Conservation (phyloP, 1,139 yeast species). For the Chernovozyma sophiae-reginae region DNA sequence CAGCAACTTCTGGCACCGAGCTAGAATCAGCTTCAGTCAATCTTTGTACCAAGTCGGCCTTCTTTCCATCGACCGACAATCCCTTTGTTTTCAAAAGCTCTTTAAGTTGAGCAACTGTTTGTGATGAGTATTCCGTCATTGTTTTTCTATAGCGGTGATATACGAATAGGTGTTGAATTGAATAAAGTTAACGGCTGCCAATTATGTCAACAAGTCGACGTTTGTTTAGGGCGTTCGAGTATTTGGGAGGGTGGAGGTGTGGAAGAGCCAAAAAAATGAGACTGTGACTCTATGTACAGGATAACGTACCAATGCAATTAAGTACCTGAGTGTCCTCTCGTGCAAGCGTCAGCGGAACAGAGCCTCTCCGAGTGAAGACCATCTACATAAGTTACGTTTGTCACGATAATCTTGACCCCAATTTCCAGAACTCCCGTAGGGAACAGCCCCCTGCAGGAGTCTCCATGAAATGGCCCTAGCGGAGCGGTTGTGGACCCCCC, state of each 20-base stretch:
- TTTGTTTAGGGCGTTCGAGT: neutral
- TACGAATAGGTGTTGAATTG: neutral
- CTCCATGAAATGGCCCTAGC: no score
- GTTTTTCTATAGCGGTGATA: conserved; percentile 2
- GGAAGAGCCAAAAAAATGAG: neutral
- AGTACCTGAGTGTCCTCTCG: neutral
- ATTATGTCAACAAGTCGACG: neutral
- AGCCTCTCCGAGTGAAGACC: no score
- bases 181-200: neutral
- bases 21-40: conserved; percentile 12
- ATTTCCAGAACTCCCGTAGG: no score
- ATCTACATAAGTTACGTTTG: no score
- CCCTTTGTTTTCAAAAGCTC: conserved; percentile 68
- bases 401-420: no score
- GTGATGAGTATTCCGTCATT: conserved; percentile 59
- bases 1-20: conserved; percentile 15
- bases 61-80: conserved; percentile 73
- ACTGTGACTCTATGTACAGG: no score
- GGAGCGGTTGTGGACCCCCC: no score
- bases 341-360: no score
- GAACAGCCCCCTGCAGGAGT: no score
- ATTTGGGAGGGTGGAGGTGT: neutral
- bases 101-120: conserved; percentile 83
- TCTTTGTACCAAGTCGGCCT: conserved; percentile 75
- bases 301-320: no score